Base-by-base conservation (phyloP, 2,329 filamentous ascomycete genomes). In the Metarhizium anisopliae region DNA sequence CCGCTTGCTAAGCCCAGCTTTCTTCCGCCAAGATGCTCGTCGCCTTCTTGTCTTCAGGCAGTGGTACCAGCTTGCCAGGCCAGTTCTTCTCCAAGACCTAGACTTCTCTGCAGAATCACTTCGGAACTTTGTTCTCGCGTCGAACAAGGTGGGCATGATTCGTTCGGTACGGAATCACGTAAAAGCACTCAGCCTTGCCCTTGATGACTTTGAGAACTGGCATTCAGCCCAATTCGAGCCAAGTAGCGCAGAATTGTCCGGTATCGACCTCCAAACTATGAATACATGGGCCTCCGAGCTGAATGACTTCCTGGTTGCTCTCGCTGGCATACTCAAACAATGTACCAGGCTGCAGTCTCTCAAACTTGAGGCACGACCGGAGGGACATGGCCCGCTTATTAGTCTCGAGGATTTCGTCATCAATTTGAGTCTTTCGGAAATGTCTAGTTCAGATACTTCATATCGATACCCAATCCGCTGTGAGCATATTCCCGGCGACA, bases 401-500 rank as follows among this genome's bases (percentile, higher is more conserved):
- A 7, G 16, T 47, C 47, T 58, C 3, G 51, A 55, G 14, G 56
- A 58, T 1, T n/a, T 58, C 14, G 35, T 58, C 10, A 45, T 58
- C 30, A 58, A 58, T 47, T 40, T 58, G 4, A 58, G 56, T 52
- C 54, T 58, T 36, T 55, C 56, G 25, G 56, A 55, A 45, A 53
- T 35, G 1, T 51, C 29, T 32, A 40, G 40, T 20, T 54, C 42
- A 47, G 52, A 57, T 49, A 52, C 51, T 52, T 57, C 55, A 40
- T 54, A 57, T 4, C 47, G 47, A 2, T 54, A 52, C 47, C 30
- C 55, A 47, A 54, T 1, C 40, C 52, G 55, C 38, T 57, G 55
- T 49, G 20, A 32, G 49, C 18, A 0, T 45, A 20, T 50, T 36
- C 42, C 56, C 20, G 20, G 11, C 42, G 32, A 54, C 47, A 45